Evolutionary conservation across 345 rosid genomes (phyloP).

Genomic region (Ceriops decandra): DNA sequence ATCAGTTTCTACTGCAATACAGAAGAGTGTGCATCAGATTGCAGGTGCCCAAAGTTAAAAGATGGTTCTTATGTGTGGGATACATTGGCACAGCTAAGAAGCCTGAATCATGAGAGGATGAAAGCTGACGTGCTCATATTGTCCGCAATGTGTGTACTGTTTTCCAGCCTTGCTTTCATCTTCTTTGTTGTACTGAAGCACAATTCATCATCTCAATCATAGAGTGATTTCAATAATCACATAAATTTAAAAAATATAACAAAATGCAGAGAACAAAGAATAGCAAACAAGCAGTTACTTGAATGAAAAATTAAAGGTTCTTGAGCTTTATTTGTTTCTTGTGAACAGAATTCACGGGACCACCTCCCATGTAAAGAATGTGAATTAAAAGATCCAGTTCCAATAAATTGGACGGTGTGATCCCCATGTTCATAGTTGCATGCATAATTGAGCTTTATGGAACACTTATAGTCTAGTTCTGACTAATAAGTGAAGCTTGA

Average conservation of each 20-base stretch:
- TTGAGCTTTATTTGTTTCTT: too few species aligned
- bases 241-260: too few species aligned
- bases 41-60: conserved; percentile 28
- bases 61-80: conserved; percentile 34
- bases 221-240: neutral
- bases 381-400: too few species aligned
- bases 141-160: conserved; percentile 26
- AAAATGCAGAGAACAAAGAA: too few species aligned
- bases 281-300: too few species aligned
- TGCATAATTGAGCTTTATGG: too few species aligned
- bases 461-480: too few species aligned
- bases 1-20: conserved; percentile 25
- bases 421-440: too few species aligned
- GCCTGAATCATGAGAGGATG: conserved; percentile 23
- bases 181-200: conserved; percentile 33
- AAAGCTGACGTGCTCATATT: conserved; percentile 20
- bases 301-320: too few species aligned
- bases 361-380: too few species aligned
- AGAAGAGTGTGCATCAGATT: conserved; percentile 21
- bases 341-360: too few species aligned
- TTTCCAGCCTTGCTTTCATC: conserved; percentile 28
- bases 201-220: conserved; percentile 20
- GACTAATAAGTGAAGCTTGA: neutral
- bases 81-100: conserved; percentile 24
- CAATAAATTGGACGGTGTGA: too few species aligned